Evolutionary conservation across 495 filamentous ascomycete genomes (phyloP).

Genomic region (Penicillium canescens): DNA sequence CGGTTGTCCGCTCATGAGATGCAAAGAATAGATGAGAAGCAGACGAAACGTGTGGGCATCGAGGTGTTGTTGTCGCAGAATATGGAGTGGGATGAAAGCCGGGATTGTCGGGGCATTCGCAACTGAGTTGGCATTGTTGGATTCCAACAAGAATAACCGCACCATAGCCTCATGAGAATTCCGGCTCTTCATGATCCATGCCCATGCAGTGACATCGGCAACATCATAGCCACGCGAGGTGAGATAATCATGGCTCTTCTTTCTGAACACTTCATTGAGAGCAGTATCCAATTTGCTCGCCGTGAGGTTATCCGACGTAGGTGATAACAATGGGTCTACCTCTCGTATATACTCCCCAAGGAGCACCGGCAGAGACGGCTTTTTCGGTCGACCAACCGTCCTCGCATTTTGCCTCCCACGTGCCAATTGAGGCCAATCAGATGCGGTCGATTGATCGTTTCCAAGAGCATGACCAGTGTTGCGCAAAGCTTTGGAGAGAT

Average conservation of each 20-base stretch:
- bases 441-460: background rate
- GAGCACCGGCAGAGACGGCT: conserved; percentile 32
- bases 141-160: conserved; percentile 40
- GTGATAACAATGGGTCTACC: conserved; percentile 34
- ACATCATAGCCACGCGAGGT: conserved; percentile 36
- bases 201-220: conserved; percentile 58
- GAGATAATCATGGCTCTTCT: conserved; percentile 33
- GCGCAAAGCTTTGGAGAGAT: conserved; percentile 35
- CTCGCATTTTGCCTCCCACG: conserved; percentile 1
- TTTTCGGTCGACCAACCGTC: conserved; percentile 15
- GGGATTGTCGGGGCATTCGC: conserved; percentile 30
- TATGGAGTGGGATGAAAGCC: conserved; percentile 49
- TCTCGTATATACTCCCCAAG: conserved; percentile 41
- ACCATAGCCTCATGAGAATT: conserved; percentile 39
- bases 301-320: conserved; percentile 1
- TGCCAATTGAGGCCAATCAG: background rate
- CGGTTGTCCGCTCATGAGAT: conserved; percentile 36
- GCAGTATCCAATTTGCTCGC: conserved; percentile 20
- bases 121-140: conserved; percentile 15
- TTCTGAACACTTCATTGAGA: conserved; percentile 38
- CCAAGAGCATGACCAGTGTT: conserved; percentile 26
- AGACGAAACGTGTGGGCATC: conserved; percentile 42
- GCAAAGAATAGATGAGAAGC: conserved; percentile 43
- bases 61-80: conserved; percentile 47
- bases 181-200: conserved; percentile 53